Conservation (phyloP, 2,329 filamentous ascomycete species). For the Aspergillus proliferans region DNA sequence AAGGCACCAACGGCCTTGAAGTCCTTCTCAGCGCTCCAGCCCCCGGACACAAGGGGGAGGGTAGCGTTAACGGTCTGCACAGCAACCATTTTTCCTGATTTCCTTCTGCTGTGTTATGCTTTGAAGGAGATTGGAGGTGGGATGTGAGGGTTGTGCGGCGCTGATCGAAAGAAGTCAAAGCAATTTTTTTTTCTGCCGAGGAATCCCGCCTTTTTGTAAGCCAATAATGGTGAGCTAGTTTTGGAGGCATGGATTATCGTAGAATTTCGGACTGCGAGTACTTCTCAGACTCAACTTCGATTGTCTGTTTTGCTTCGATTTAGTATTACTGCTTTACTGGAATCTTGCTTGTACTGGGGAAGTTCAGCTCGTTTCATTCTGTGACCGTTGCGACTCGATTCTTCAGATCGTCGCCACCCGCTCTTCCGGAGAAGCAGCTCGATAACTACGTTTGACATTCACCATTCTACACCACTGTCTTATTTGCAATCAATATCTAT, state of each 20-base stretch:
- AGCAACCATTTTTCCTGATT: slow-evolving; percentile 54
- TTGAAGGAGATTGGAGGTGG: slow-evolving; percentile 1
- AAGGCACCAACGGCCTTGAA: slow-evolving; percentile 79
- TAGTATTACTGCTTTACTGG: neutral
- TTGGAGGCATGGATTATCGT: slow-evolving; percentile 12
- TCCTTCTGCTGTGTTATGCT: neutral
- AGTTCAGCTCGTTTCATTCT: neutral
- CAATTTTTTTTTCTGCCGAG: slow-evolving; percentile 33
- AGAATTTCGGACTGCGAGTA: neutral
- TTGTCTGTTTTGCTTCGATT: neutral
- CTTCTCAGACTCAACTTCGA: neutral
- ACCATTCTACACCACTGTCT: neutral
- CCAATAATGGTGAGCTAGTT: slow-evolving; percentile 24
- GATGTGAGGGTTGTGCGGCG: slow-evolving; percentile 8
- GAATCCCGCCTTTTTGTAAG: slow-evolving; percentile 13
- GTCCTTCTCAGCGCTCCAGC: slow-evolving; percentile 79
- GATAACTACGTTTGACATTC: neutral
- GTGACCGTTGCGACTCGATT: no score
- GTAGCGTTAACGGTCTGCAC: slow-evolving; percentile 38
- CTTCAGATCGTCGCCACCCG: no score
- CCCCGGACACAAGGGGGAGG: slow-evolving; percentile 69
- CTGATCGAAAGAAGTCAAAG: slow-evolving; percentile 2
- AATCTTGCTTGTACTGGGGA: no score
- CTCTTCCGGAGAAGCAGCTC: no score
- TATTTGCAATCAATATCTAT: neutral